Conservation (phyloP, 441 rosid genomes). For the Populus trichocarpa region DNA sequence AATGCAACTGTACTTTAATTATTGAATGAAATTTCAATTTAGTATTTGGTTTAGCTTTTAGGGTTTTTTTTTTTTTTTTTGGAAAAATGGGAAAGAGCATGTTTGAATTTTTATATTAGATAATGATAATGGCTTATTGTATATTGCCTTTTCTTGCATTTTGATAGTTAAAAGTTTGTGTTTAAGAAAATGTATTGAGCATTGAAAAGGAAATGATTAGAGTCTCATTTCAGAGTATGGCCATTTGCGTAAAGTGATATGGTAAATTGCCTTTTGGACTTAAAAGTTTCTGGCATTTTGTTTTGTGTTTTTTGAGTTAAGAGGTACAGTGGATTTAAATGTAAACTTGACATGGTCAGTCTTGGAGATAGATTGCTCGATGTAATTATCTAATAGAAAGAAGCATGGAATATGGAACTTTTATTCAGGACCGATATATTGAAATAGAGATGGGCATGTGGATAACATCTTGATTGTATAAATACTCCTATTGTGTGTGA, state of each 20-base stretch:
- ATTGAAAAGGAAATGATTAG: neutral
- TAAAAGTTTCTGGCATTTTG: neutral
- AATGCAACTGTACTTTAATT: neutral
- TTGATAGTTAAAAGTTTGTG: neutral
- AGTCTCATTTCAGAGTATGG: neutral
- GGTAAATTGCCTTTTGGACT: neutral
- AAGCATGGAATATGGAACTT: neutral
- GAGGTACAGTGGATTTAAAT: neutral
- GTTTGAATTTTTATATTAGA: neutral
- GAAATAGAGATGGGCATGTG: neutral
- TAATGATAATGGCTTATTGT: neutral
- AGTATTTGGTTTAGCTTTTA: neutral
- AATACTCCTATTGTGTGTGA: neutral
- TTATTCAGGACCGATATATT: neutral
- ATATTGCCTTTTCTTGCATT: neutral
- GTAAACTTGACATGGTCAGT: neutral
- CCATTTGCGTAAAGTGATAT: neutral
- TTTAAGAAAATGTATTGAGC: neutral
- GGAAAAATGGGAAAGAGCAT: neutral
- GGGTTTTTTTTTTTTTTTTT: neutral
- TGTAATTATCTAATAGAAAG: neutral
- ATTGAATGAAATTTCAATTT: neutral
- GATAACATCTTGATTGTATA: neutral
- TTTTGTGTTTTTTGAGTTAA: neutral
- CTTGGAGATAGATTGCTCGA: neutral